Conservation (phyloP, 2,329 filamentous ascomycete species). For the Alternaria sp. region DNA sequence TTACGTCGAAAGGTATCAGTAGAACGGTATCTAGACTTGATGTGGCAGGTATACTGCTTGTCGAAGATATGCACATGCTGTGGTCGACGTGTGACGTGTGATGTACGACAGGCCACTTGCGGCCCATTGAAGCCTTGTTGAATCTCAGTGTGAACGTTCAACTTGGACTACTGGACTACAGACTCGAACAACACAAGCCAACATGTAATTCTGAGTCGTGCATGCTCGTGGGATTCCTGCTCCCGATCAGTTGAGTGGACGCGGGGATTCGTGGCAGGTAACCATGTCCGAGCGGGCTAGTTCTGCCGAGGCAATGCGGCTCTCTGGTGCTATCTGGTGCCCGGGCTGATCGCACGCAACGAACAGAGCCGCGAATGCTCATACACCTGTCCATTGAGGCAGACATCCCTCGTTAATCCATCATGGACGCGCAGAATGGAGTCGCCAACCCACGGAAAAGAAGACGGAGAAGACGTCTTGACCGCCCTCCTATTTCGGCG, state of each 20-base stretch:
- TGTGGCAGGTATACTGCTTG: background rate
- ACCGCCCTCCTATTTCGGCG: constrained; percentile 79
- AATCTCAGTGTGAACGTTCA: background rate
- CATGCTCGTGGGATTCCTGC: background rate
- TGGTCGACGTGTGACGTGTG: background rate
- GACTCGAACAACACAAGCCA: background rate
- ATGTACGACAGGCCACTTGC: background rate
- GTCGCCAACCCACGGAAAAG: constrained; percentile 54
- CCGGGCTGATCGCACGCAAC: constrained; percentile 19
- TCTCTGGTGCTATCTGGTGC: constrained; percentile 1
- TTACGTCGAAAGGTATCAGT: background rate
- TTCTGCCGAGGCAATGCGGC: constrained; percentile 32
- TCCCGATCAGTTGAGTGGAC: constrained; percentile 1
- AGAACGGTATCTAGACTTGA: background rate
- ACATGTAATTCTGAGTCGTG: background rate
- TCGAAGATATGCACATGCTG: background rate
- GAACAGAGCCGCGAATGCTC: constrained; percentile 18
- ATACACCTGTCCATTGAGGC: constrained; percentile 16
- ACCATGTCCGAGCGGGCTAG: constrained; percentile 7
- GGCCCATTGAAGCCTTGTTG: background rate
- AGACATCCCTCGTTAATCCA: constrained; percentile 4
- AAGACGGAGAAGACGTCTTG: constrained; percentile 59
- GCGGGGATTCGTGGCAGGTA: background rate
- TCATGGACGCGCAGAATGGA: constrained; percentile 43
- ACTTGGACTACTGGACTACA: background rate